Base-by-base conservation (phyloP, 2,329 filamentous ascomycete genomes). In the Plenodomus tracheiphilus region DNA sequence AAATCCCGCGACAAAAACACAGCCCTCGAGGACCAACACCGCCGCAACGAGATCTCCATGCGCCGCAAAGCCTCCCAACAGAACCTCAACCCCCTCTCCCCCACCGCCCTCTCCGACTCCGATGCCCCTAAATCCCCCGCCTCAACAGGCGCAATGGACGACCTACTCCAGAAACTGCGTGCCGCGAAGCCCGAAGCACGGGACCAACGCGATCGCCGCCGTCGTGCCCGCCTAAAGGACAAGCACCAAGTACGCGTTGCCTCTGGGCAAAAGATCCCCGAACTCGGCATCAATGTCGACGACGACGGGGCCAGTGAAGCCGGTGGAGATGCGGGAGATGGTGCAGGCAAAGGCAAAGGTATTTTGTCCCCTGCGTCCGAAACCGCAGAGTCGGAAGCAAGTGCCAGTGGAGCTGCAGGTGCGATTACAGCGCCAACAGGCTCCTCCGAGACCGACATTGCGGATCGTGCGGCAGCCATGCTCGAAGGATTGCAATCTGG, bases 1-100 rank as follows among this genome's bases (percentile, higher is more conserved):
- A 93, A 88, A 82, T 96, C 91, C 25, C 85, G 86, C 60, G 90
- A 95, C 62, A 97, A 97, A 86, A 99, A 97, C 75, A 75, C 93
- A 17, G 71, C 81, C 22, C 74, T 91, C 53, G 94, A 99, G 74
- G 92, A 96, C 66, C 86, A 83, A 46, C 85, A 86, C 62, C 89
- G 85, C 59, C 87, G 90, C 58, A 96, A 95, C 71, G 93, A 97
- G 74, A 88, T 86, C 32, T 94, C 88, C 37, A 90, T 97, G 85
- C 93, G 93, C 73, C 88, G 93, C 64, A 97, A 96, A 77, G 54
- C 60, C 43, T 47, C 43, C 5, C 28, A 32, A 11, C 53, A 54
- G 45, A 49, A 56, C 2, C 25, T 54, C 20, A 84, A 89, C 56
- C 82, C 84, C n/a, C 81, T 87, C 60, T 66, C 68, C 4, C 58